phyloP scores from a whole-genome alignment of 2,329 filamentous ascomycete species.

The Talaromyces amestolkiae region DNA sequence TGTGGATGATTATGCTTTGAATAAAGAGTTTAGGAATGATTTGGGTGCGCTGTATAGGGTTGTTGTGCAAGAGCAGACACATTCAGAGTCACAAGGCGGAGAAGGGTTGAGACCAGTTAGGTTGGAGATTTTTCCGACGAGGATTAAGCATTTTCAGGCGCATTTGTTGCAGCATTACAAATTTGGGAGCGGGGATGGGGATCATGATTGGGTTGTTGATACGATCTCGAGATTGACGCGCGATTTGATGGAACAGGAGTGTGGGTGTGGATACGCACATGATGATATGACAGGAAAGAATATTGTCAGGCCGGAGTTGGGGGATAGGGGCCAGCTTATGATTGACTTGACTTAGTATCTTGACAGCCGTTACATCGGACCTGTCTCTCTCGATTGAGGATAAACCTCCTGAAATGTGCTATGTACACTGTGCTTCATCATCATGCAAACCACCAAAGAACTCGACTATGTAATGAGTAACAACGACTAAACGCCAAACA shows the following conservation, averaged over 20 bases:
- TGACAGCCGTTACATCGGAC: neutral
- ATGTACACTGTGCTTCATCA: conserved; percentile 7
- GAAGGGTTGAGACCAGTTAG: conserved; percentile 24
- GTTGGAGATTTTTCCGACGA: conserved; percentile 39
- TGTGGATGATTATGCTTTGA: conserved; percentile 44
- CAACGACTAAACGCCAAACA: conserved; percentile 14
- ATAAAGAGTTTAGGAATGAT: conserved; percentile 38
- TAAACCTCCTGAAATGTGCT: neutral
- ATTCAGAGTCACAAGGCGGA: neutral
- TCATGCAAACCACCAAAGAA: neutral
- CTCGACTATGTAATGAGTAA: conserved; percentile 6
- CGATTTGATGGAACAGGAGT: conserved; percentile 27
- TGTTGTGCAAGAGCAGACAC: conserved; percentile 23
- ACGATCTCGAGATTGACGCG: conserved; percentile 30
- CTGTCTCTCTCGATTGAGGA: neutral
- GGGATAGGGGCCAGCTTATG: conserved; percentile 33
- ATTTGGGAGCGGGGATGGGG: conserved; percentile 23
- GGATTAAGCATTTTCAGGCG: conserved; percentile 34
- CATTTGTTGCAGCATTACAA: conserved; percentile 26
- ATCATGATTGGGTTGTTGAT: conserved; percentile 33
- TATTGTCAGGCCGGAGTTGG: conserved; percentile 24
- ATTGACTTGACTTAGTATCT: conserved; percentile 23
- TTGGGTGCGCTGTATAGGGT: conserved; percentile 42
- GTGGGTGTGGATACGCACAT: neutral
- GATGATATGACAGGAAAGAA: conserved; percentile 11